Conservation (phyloP, 768 basidiomycete genomes). For the Hebeloma cylindrosporum region DNA sequence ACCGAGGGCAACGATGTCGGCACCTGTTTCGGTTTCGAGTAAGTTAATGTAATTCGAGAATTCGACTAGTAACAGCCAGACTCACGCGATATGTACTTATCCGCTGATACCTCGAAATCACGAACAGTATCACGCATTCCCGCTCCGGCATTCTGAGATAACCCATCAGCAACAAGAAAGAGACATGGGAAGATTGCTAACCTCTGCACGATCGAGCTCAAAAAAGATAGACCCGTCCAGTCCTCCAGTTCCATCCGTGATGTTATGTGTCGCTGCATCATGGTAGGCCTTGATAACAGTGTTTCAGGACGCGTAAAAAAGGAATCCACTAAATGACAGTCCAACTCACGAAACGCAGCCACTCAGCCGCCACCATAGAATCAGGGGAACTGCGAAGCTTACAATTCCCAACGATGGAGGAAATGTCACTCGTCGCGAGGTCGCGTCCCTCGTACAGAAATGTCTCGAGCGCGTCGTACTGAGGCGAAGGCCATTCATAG, state of each 20-base stretch:
- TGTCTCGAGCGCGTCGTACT: constrained; percentile 36
- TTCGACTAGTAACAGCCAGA: background rate
- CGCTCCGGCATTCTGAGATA: constrained; percentile 36
- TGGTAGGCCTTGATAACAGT: constrained; percentile 37
- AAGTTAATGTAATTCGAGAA: too few relatives aligned
- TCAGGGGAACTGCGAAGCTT: too few relatives aligned
- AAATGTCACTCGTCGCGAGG: constrained; percentile 32
- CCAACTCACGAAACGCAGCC: constrained; percentile 16
- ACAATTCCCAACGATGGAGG: too few relatives aligned
- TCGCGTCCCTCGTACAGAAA: constrained; percentile 34
- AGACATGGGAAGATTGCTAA: constrained; percentile 9
- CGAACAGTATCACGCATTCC: constrained; percentile 33
- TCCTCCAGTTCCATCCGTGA: constrained; percentile 38
- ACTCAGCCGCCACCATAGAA: constrained; percentile 11
- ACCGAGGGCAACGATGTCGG: constrained; percentile 42
- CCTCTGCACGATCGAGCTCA: constrained; percentile 37
- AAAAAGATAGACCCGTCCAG: constrained; percentile 42
- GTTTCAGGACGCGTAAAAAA: background rate
- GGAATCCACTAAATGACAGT: background rate
- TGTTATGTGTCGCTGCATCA: constrained; percentile 40
- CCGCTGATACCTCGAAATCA: constrained; percentile 33
- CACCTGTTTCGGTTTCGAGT: too few relatives aligned
- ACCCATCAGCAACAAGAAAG: background rate
- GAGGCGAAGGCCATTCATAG: constrained; percentile 39
- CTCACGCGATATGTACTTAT: constrained; percentile 40